Conservation (phyloP, 2,329 filamentous ascomycete species). For the Diaporthe longicolla region DNA sequence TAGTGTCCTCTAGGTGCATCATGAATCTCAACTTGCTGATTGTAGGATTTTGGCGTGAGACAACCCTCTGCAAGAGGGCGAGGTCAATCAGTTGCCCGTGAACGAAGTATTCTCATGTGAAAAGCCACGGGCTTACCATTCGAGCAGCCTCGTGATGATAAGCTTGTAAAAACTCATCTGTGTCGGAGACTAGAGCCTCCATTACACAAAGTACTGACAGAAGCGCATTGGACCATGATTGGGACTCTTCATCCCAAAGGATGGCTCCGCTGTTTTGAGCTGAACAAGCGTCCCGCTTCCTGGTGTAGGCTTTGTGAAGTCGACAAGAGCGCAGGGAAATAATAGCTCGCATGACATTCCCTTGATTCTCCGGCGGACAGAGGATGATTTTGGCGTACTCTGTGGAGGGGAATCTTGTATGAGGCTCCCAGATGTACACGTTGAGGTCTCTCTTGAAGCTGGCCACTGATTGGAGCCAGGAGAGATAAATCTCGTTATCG, state of each 20-base stretch:
- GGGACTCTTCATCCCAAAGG: neutral
- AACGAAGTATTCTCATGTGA: neutral
- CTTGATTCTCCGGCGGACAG: neutral
- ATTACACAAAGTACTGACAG: neutral
- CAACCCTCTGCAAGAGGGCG: neutral
- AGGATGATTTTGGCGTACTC: neutral
- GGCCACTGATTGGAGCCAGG: neutral
- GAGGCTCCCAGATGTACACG: neutral
- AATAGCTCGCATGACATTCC: neutral
- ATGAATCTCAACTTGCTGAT: constrained; percentile 6
- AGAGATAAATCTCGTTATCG: neutral
- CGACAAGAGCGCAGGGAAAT: neutral
- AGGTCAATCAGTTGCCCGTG: neutral
- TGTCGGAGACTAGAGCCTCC: neutral
- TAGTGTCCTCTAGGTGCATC: neutral
- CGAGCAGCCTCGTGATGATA: neutral
- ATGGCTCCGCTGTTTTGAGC: neutral
- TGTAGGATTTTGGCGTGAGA: neutral
- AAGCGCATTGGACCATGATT: neutral
- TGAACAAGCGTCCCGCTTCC: neutral
- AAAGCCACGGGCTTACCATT: neutral
- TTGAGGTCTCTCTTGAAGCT: neutral
- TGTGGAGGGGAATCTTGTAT: neutral
- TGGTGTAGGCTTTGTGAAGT: neutral
- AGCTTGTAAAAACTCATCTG: neutral